phyloP scores from a whole-genome alignment of 2,329 filamentous ascomycete genomes.

The Colletotrichum brevisporum region DNA sequence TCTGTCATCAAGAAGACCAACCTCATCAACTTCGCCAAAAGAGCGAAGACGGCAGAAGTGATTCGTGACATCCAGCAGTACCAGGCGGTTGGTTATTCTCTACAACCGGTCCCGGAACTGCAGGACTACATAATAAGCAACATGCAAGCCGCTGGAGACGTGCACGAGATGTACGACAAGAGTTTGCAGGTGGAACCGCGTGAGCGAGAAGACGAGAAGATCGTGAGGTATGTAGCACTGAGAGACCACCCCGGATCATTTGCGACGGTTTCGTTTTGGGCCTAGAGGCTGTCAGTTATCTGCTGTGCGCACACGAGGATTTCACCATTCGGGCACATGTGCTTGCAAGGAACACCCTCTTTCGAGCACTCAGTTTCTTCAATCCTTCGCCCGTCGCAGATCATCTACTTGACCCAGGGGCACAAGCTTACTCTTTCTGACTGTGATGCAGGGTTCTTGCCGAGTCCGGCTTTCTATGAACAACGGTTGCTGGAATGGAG shows the following conservation, averaged over 20 bases:
- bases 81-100: slow-evolving; percentile 95
- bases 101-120: slow-evolving; percentile 90
- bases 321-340: no score
- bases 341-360: no score
- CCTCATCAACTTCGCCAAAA: slow-evolving; percentile 98
- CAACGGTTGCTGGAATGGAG: slow-evolving; percentile 9
- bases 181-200: slow-evolving; percentile 93
- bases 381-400: no score
- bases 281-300: neutral
- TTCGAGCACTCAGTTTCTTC: neutral
- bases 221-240: slow-evolving; percentile 84
- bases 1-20: slow-evolving; percentile 97
- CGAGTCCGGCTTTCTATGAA: slow-evolving; percentile 73
- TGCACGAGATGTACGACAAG: slow-evolving; percentile 99
- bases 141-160: slow-evolving; percentile 94
- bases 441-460: slow-evolving; percentile 65
- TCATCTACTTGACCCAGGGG: neutral
- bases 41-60: slow-evolving; percentile 96
- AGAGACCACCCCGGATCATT: slow-evolving; percentile 46
- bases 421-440: slow-evolving; percentile 43
- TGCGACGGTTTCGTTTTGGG: slow-evolving; percentile 43
- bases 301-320: neutral
- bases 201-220: slow-evolving; percentile 98
- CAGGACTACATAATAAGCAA: slow-evolving; percentile 98
- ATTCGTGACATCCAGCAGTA: slow-evolving; percentile 99